Percentiles rank a stretch among this genome's conserved stretches.
These are phyloP conservation scores for Lodderomyces beijingensis DNA, from an alignment of 1,139 yeast species.

Conservation along the genomic window DNA sequence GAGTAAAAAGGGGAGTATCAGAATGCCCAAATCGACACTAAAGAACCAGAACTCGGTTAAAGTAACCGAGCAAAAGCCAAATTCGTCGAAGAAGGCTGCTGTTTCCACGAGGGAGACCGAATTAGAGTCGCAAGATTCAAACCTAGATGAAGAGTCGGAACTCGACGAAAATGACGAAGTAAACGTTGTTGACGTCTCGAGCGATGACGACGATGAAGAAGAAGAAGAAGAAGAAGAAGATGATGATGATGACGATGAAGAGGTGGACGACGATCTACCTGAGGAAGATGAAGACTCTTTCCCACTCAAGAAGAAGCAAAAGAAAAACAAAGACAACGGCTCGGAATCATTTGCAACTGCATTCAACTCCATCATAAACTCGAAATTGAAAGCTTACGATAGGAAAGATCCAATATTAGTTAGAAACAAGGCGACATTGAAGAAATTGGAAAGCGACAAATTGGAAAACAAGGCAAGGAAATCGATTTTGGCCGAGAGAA, in stretches of 20 bases:
- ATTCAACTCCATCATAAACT: slow-evolving; percentile 75
- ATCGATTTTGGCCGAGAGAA: slow-evolving; percentile 68
- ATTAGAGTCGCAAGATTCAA: too few relatives aligned
- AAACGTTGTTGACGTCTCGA: slow-evolving; percentile 14
- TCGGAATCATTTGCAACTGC: slow-evolving; percentile 77
- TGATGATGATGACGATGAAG: slow-evolving; percentile 17
- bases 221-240: slow-evolving; percentile 11
- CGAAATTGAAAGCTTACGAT: slow-evolving; percentile 83
- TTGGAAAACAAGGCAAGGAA: slow-evolving; percentile 81
- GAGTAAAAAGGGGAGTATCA: background rate
- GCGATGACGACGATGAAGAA: slow-evolving; percentile 10
- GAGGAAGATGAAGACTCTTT: slow-evolving; percentile 33
- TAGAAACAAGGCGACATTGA: slow-evolving; percentile 63
- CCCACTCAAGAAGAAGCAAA: slow-evolving; percentile 46
- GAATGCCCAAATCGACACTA: slow-evolving; percentile 5
- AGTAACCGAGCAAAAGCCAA: too few relatives aligned
- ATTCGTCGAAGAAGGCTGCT: too few relatives aligned
- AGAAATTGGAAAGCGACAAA: slow-evolving; percentile 75
- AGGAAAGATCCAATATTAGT: slow-evolving; percentile 88
- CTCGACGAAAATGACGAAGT: slow-evolving; percentile 12
- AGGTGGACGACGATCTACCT: slow-evolving; percentile 22
- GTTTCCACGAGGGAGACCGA: too few relatives aligned
- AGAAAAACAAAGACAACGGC: slow-evolving; percentile 58
- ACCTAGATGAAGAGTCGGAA: slow-evolving; percentile 9
- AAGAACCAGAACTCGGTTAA: too few relatives aligned